Evolutionary conservation across 2,329 filamentous ascomycete genomes (phyloP).

Genomic region (Claviceps humidiphila): DNA sequence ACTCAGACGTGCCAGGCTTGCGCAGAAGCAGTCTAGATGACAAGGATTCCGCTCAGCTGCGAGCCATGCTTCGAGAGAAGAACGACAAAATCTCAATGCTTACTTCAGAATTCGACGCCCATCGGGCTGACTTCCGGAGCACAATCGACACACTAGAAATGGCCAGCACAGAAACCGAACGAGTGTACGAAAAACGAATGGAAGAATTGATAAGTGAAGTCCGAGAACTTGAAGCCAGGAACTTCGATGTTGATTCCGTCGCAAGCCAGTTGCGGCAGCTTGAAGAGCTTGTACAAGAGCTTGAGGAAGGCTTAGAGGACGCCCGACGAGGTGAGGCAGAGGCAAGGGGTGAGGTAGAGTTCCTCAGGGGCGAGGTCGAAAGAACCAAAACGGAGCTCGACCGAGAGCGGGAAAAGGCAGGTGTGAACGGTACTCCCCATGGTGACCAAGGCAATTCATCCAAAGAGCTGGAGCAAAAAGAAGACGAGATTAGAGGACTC

Average conservation of each 20-base stretch:
- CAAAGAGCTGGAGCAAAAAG: slow-evolving; percentile 81
- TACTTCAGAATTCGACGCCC: slow-evolving; percentile 86
- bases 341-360: slow-evolving; percentile 90
- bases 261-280: slow-evolving; percentile 86
- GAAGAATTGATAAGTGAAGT: slow-evolving; percentile 75
- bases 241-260: slow-evolving; percentile 82
- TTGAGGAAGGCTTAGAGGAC: slow-evolving; percentile 94
- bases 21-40: slow-evolving; percentile 44
- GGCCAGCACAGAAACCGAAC: slow-evolving; percentile 87
- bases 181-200: slow-evolving; percentile 90
- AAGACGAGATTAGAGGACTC: slow-evolving; percentile 91
- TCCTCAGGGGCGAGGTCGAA: slow-evolving; percentile 87
- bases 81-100: slow-evolving; percentile 92
- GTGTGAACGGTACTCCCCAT: slow-evolving; percentile 21
- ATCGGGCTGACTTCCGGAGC: slow-evolving; percentile 88
- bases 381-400: slow-evolving; percentile 76
- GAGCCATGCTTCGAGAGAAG: slow-evolving; percentile 78
- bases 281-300: slow-evolving; percentile 88
- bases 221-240: slow-evolving; percentile 66
- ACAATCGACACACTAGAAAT: slow-evolving; percentile 95
- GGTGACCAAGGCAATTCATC: slow-evolving; percentile 35
- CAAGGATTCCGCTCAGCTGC: slow-evolving; percentile 62
- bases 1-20: slow-evolving; percentile 28
- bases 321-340: slow-evolving; percentile 88
- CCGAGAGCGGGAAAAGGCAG: slow-evolving; percentile 71